Percentiles rank a stretch among this genome's conserved stretches.
These are phyloP conservation scores for Gryganskiella cystojenkinii DNA, from an alignment of 192 early-diverging fungal species.

Conservation along the genomic window DNA sequence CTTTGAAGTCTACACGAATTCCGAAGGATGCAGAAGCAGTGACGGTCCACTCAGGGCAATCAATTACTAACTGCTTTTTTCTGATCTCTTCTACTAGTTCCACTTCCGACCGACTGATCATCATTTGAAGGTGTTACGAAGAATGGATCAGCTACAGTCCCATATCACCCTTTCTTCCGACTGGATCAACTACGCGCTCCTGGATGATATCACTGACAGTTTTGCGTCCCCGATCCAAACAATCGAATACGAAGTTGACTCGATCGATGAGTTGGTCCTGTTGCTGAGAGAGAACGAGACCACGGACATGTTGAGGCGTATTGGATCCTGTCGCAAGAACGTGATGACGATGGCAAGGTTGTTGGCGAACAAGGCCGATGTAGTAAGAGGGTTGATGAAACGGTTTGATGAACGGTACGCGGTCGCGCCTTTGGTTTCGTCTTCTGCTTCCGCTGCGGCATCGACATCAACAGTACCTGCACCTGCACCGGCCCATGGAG, in stretches of 20 bases:
- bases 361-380: slow-evolving; percentile 78
- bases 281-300: slow-evolving; percentile 93
- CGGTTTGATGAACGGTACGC: slow-evolving; percentile 64
- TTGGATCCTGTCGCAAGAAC: slow-evolving; percentile 77
- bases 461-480: neutral
- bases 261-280: slow-evolving; percentile 94
- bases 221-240: slow-evolving; percentile 87
- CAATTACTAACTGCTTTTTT: neutral
- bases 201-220: slow-evolving; percentile 95
- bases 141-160: slow-evolving; percentile 86
- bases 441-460: neutral
- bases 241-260: slow-evolving; percentile 95
- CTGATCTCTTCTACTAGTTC: slow-evolving; percentile 63
- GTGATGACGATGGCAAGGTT: slow-evolving; percentile 78
- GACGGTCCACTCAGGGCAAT: too few relatives aligned
- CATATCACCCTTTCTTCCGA: slow-evolving; percentile 92
- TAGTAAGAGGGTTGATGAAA: slow-evolving; percentile 80
- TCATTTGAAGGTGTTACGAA: slow-evolving; percentile 83
- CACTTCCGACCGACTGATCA: slow-evolving; percentile 84
- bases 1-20: neutral
- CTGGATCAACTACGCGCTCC: slow-evolving; percentile 96
- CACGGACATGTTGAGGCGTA: slow-evolving; percentile 80
- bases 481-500: neutral
- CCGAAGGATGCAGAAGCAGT: too few relatives aligned
- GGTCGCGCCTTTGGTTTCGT: slow-evolving; percentile 11